Base-by-base conservation (phyloP, 768 basidiomycete species). In the Lactifluus echinatus region DNA sequence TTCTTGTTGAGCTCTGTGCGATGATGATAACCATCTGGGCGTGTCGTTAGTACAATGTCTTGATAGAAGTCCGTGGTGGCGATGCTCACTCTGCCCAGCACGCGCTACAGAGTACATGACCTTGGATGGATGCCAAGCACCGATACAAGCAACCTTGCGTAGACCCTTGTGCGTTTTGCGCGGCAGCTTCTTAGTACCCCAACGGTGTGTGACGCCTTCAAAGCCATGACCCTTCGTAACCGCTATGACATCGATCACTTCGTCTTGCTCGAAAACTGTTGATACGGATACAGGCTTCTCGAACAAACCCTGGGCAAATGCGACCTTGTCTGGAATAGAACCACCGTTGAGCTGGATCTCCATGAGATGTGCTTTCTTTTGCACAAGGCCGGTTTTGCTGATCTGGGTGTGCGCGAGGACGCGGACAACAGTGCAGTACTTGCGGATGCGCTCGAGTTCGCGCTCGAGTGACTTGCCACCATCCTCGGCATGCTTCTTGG, bases 101-200 rank as follows among this genome's bases (percentile, higher is more conserved):
- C 96, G 94, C 60, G 94, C 96, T 67, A 99, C 96, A n/a, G 93
- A 94, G 85, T 93, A 98, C 95, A 98, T 98, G 83, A 99, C 96
- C 77, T 95, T 96, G 68, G 87, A 88, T 71, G 93, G 93, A 81
- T 95, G 93, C 92, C 92, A 95, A 71, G 93, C 93, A 75, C 93
- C 93, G 65, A 94, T 93, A 81, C 93, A 95, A 70, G 95, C 95
- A 63, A 99, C 96, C 80, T 99, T 98, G 73, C 95, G 89, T 69
- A 98, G 90, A 89, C 96, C 96, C 75, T 96, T 94, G 83, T 99
- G 96, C 53, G 96, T 98, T 81, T 98, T 98, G 66, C 94, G 82
- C 57, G 94, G 94, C 55, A 98, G 83, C 78, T 95, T 94, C 84
- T 93, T 97, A 72, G 92, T 94, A 64, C 96, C 96, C 96, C 96